phyloP scores from a whole-genome alignment of 2,329 filamentous ascomycete genomes.

The Fusarium sp. region DNA sequence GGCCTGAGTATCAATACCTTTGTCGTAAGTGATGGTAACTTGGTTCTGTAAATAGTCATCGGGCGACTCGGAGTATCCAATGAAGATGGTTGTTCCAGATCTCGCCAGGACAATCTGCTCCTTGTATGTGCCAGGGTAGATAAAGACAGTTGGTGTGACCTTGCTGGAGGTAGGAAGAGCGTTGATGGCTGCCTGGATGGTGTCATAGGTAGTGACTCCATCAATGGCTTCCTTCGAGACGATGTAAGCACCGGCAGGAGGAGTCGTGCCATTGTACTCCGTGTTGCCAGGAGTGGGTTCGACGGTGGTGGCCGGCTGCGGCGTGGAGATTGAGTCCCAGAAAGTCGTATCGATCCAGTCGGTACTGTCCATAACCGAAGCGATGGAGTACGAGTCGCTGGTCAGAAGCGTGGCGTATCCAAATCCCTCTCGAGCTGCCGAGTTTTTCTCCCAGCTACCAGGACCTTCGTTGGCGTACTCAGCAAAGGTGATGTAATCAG shows the following conservation, averaged over 20 bases:
- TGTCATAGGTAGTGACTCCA: conserved; percentile 44
- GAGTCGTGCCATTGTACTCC: conserved; percentile 58
- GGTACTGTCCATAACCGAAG: conserved; percentile 41
- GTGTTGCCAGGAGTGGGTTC: conserved; percentile 39
- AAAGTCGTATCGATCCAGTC: conserved; percentile 46
- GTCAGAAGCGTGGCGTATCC: conserved; percentile 42
- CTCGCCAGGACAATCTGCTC: conserved; percentile 60
- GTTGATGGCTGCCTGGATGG: conserved; percentile 48
- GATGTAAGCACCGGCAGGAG: conserved; percentile 57
- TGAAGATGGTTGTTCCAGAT: conserved; percentile 35
- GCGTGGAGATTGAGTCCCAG: conserved; percentile 44
- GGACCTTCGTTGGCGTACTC: conserved; percentile 73
- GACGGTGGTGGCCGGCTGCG: conserved; percentile 22
- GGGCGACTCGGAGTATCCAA: conserved; percentile 48
- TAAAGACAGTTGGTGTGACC: conserved; percentile 52
- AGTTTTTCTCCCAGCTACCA: conserved; percentile 46
- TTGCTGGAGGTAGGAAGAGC: conserved; percentile 38
- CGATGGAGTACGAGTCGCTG: conserved; percentile 36
- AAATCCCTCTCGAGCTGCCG: conserved; percentile 32
- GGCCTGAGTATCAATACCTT: conserved; percentile 42
- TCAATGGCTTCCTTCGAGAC: conserved; percentile 53
- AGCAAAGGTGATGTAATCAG: conserved; percentile 70
- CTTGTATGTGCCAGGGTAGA: conserved; percentile 67
- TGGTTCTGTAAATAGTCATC: conserved; percentile 42
- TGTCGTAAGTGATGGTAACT: conserved; percentile 43